Evolutionary conservation across 2,329 filamentous ascomycete genomes (phyloP).

Genomic region (Domatiomyces globalis): DNA sequence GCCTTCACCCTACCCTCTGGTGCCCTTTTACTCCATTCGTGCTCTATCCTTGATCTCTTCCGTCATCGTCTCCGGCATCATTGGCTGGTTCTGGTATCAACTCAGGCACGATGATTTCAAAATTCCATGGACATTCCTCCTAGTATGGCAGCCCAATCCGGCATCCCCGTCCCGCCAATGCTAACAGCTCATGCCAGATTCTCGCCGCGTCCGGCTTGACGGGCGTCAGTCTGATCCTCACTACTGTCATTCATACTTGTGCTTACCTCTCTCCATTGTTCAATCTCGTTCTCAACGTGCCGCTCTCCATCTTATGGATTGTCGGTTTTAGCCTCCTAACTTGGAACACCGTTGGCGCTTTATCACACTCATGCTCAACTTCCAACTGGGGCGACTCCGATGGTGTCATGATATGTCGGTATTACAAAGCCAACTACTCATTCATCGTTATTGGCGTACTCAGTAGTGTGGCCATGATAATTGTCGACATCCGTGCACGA

Average conservation of each 20-base stretch:
- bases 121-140: slow-evolving; percentile 46
- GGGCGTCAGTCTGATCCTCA: slow-evolving; percentile 34
- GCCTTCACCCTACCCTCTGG: slow-evolving; percentile 22
- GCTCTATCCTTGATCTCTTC: slow-evolving; percentile 35
- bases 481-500: slow-evolving; percentile 38
- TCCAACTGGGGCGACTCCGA: slow-evolving; percentile 40
- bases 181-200: slow-evolving; percentile 28
- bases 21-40: slow-evolving; percentile 29
- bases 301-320: slow-evolving; percentile 38
- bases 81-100: slow-evolving; percentile 42
- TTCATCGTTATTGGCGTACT: slow-evolving; percentile 38
- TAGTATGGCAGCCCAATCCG: slow-evolving; percentile 29
- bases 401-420: slow-evolving; percentile 42
- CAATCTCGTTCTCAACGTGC: slow-evolving; percentile 36
- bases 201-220: slow-evolving; percentile 39
- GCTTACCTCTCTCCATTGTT: slow-evolving; percentile 38
- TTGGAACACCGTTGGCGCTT: slow-evolving; percentile 41
- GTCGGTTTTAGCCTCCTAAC: slow-evolving; percentile 38
- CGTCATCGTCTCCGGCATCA: slow-evolving; percentile 39
- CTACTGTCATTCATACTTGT: slow-evolving; percentile 38
- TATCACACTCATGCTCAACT: slow-evolving; percentile 37
- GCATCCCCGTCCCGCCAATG: neutral
- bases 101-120: slow-evolving; percentile 38
- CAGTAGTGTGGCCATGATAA: slow-evolving; percentile 33
- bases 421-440: slow-evolving; percentile 47